Evolutionary conservation across 768 basidiomycete genomes (phyloP).

Genomic region (Pleurotus ostreatus): DNA sequence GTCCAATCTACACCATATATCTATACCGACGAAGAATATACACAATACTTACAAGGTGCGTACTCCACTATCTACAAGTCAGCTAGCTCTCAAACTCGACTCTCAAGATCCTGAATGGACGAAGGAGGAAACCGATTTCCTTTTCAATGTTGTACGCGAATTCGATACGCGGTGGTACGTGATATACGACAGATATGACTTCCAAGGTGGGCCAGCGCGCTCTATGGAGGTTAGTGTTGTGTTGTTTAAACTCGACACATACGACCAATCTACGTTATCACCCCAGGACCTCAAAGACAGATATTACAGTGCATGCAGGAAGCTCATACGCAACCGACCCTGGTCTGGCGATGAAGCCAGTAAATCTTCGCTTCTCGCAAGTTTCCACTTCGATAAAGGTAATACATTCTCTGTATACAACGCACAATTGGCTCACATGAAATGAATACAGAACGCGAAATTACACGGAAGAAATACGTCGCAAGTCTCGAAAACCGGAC

Average conservation of each 20-base stretch:
- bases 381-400: constrained; percentile 90
- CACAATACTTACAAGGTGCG: constrained; percentile 69
- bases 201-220: constrained; percentile 45
- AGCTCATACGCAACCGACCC: constrained; percentile 78
- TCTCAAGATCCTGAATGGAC: constrained; percentile 77
- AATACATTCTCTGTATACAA: constrained; percentile 8
- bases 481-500: constrained; percentile 85
- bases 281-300: constrained; percentile 87
- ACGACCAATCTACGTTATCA: too few species aligned
- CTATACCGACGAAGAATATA: constrained; percentile 88
- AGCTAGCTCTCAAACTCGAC: neutral
- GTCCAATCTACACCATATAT: constrained; percentile 57
- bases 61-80: neutral
- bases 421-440: neutral
- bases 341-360: constrained; percentile 78
- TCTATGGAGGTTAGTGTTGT: constrained; percentile 61
- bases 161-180: constrained; percentile 91
- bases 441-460: constrained; percentile 72
- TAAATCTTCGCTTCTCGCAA: constrained; percentile 63
- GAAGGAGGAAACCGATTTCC: constrained; percentile 90
- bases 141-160: constrained; percentile 74
- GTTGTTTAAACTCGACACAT: too few species aligned
- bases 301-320: constrained; percentile 89
- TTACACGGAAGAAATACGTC: constrained; percentile 85
- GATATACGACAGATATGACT: constrained; percentile 87